These are phyloP conservation scores for Beauveria sp. DNA, from an alignment of 2,329 filamentous ascomycete species.

Conservation along the genomic window DNA sequence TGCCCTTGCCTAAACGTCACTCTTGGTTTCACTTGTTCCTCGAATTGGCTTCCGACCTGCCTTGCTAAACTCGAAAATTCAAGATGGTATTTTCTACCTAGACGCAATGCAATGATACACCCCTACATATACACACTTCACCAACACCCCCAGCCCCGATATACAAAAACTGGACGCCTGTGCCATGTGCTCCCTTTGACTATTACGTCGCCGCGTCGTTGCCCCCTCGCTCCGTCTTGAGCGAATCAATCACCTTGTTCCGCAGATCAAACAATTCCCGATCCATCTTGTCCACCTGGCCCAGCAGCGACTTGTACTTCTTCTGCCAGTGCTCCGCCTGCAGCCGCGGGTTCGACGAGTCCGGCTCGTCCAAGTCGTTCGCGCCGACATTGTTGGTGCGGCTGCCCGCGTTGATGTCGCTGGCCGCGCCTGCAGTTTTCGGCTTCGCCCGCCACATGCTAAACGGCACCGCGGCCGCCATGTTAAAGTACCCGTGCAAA, in stretches of 20 bases:
- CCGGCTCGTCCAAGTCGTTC: neutral
- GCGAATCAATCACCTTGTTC: constrained; percentile 32
- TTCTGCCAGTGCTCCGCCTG: constrained; percentile 40
- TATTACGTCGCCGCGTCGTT: neutral
- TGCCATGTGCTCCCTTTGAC: too few species aligned
- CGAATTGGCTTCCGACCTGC: too few species aligned
- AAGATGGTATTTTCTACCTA: too few species aligned
- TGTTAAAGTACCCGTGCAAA: constrained; percentile 44
- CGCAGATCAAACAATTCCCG: constrained; percentile 40
- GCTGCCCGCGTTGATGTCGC: constrained; percentile 12
- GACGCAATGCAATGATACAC: too few species aligned
- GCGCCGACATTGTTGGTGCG: constrained; percentile 12
- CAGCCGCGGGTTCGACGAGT: constrained; percentile 14
- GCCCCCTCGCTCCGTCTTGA: constrained; percentile 14
- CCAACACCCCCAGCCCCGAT: neutral
- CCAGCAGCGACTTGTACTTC: constrained; percentile 50
- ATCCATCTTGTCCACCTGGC: constrained; percentile 51
- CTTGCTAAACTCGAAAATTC: too few species aligned
- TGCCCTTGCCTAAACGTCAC: too few species aligned
- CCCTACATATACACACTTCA: neutral
- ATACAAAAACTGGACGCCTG: too few species aligned
- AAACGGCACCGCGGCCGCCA: constrained; percentile 41
- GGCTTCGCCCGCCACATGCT: constrained; percentile 32
- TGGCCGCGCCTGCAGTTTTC: constrained; percentile 13
- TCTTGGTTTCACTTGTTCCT: too few species aligned